phyloP scores from a whole-genome alignment of 345 rosid species.

The Boechera stricta region DNA sequence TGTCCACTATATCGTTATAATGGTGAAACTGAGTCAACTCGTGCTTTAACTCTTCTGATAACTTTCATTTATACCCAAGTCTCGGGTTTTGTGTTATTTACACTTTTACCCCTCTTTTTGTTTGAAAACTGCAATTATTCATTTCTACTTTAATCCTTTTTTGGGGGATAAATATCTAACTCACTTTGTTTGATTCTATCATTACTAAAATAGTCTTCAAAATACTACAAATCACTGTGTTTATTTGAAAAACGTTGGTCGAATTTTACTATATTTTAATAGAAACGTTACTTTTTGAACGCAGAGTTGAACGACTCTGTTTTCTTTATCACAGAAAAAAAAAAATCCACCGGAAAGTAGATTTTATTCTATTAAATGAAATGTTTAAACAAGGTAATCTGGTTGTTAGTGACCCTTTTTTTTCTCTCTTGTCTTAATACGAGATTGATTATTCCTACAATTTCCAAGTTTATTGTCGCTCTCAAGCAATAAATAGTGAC shows the following conservation, averaged over 20 bases:
- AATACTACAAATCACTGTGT: not conserved
- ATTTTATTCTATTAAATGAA: not conserved
- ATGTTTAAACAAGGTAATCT: slow-evolving; percentile 6
- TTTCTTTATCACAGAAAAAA: slow-evolving; percentile 1
- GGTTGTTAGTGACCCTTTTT: not conserved
- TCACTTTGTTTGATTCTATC: slow-evolving; percentile 6
- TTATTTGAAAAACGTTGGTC: slow-evolving; percentile 14
- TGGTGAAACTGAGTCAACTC: slow-evolving; percentile 42
- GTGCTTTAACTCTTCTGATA: not conserved
- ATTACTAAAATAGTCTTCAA: not conserved
- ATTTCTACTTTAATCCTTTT: slow-evolving; percentile 12
- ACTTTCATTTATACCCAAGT: slow-evolving; percentile 30
- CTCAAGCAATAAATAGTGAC: not conserved
- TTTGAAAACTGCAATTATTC: slow-evolving; percentile 20
- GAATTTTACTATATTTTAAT: slow-evolving; percentile 2
- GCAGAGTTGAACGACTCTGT: not conserved
- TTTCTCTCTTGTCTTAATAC: not conserved
- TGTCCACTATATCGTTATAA: slow-evolving; percentile 19
- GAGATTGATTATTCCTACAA: slow-evolving; percentile 26
- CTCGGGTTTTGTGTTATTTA: slow-evolving; percentile 9
- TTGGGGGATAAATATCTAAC: not conserved
- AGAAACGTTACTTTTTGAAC: not conserved
- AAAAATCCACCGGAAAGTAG: slow-evolving; percentile 2
- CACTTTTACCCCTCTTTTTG: slow-evolving; percentile 19
- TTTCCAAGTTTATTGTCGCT: slow-evolving; percentile 18